Base-by-base conservation (phyloP, 2,329 filamentous ascomycete species). In the Lasiodiplodia gonubiensis region DNA sequence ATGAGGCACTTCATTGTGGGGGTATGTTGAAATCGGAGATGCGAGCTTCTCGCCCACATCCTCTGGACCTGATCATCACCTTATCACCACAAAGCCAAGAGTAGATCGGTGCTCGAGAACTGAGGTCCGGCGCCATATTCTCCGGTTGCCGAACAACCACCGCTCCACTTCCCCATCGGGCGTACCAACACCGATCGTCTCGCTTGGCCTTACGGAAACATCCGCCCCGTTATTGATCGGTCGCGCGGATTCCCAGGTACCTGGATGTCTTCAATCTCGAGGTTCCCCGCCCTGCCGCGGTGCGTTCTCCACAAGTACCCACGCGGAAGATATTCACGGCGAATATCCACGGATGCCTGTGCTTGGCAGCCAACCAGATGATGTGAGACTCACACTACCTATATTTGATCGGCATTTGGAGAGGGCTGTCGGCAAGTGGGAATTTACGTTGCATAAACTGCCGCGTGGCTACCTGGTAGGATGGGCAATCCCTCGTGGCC, bases 1-100 rank as follows among this genome's bases (percentile, higher is more conserved):
- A 59, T 27, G 12, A 59, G 55, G 35, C 55, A 59, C 37, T 59
- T 59, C 55, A 59, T 59, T 7, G 23, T 46, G 55, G 46, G 37
- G 12, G n/a, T 18, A 23, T 21, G 18, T 2, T 11, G 37, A 23
- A 39, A 46, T 37, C 18, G 37, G 23, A 27, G 21, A 59, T 11
- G 55, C 37, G 37, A 46, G 14, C 8, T 59, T 23, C 6, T 27
- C 35, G 27, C 27, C 53, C n/a, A 14, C 53, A 23, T 33, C 55
- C n/a, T 18, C 21, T 39, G 53, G 35, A 27, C n/a, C 53, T 16
- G 21, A 59, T 27, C 35, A 23, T 46, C 55, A 30, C 55, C 55
- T 59, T 59, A 59, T 59, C 23, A 59, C 46, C 37, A 59, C 37
- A 5, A 18, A 7, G 8, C 5, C 6, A 46, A n/a, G 5, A 46